phyloP scores from a whole-genome alignment of 768 basidiomycete species.

The Calocybe gangraenosa region DNA sequence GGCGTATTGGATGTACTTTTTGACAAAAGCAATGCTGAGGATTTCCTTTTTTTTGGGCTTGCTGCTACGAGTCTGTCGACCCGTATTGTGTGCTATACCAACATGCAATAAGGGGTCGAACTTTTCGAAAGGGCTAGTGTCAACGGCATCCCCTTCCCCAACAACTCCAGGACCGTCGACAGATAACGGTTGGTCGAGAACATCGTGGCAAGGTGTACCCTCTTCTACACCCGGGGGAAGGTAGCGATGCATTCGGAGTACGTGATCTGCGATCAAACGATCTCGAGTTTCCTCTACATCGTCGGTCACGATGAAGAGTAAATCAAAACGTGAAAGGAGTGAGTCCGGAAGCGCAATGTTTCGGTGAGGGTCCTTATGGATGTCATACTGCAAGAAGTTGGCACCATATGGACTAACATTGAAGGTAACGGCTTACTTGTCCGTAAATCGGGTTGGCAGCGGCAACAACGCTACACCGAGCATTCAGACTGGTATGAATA shows the following conservation, averaged over 20 bases:
- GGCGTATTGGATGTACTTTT: constrained; percentile 98
- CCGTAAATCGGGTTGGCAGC: constrained; percentile 99
- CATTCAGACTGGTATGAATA: constrained; percentile 97
- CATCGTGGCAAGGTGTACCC: constrained; percentile 88
- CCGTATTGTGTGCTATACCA: constrained; percentile 56
- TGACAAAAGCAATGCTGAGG: constrained; percentile 89
- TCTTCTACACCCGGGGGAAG: constrained; percentile 95
- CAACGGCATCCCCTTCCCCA: constrained; percentile 51
- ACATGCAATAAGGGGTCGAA: constrained; percentile 94
- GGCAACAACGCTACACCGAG: constrained; percentile 95
- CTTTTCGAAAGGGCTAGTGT: constrained; percentile 89
- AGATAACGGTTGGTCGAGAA: constrained; percentile 80
- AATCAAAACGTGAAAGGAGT: constrained; percentile 95
- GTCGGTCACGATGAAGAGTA: constrained; percentile 97
- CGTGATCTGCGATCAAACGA: constrained; percentile 94
- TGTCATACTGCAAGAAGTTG: constrained; percentile 71
- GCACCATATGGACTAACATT: not conserved
- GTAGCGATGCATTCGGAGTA: constrained; percentile 95
- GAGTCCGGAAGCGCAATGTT: constrained; percentile 99
- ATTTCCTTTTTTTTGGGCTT: constrained; percentile 75
- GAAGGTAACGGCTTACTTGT: constrained; percentile 51
- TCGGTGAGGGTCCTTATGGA: constrained; percentile 98
- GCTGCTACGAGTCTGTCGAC: constrained; percentile 51
- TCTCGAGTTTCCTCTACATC: constrained; percentile 95
- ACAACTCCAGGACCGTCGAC: constrained; percentile 73